Evolutionary conservation across 768 basidiomycete genomes (phyloP), one percentile per base, ranked within the genome.

Genomic region (Collybiopsis confluens): DNA sequence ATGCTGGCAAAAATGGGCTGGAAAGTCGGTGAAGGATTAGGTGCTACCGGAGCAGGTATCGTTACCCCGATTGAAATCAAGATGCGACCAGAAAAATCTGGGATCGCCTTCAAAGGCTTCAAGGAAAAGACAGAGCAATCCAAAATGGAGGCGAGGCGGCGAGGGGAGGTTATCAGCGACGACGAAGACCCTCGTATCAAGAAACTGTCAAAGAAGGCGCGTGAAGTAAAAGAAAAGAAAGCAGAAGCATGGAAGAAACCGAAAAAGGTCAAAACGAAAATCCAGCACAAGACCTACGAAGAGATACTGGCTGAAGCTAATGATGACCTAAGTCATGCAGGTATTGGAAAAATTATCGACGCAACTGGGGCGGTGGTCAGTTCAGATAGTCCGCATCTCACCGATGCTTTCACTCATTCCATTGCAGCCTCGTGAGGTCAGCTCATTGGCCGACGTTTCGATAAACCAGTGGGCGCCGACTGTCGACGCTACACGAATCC

Each of bases 1-100:
- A 83, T 98, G 82, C 81, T 99, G 21, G 81, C 82, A 27, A 98
- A 95, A 73, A 94, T 95, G 88, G 97, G 97, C 7, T 99, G 97
- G 96, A 76, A 85, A 64, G 73, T 86, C 0, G 96, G 86, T 3
- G 76, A 77, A 2, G 93, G 94, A 59, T 77, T 96, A 8, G 93
- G 93, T 57, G 68, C 77, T 1, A 70, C 71, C 1, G 86, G 87
- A 1, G 83, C 87, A 59, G 93, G 93, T 61, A 95, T 95, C 46
- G 82, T 92, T n/a, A 83, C 84, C 4, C 93, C 93, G 0, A 77
- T 97, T 13, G 92, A 95, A 65, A 83, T 80, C 62, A 94, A 92
- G 65, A 60, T 93, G 51, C 82, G 93, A 4, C 90, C 89, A 6
- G 86, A 87, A 69, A 86, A 85, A 58, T 87, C 86, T 78, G 93